A percentile compares a stretch with the other conserved stretches of the same genome.
Evolutionary conservation across 164 flowering plant genomes (phyloP).

Genomic region (Piper betle): DNA sequence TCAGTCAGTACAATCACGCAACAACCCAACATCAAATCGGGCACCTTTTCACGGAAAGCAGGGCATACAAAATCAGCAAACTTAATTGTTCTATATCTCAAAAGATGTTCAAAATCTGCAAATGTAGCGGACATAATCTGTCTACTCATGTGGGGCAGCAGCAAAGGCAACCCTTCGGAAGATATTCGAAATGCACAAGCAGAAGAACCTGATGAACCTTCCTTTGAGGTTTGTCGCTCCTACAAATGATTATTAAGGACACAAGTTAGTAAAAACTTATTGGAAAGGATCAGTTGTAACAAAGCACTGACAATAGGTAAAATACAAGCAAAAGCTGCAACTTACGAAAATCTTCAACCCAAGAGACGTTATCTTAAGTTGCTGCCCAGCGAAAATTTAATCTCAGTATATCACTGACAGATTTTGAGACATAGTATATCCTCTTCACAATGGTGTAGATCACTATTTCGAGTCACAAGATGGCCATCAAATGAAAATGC

Average conservation of each 20-base stretch:
- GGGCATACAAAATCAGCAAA: constrained; percentile 73
- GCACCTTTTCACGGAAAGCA: constrained; percentile 54
- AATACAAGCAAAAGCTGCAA: constrained; percentile 3
- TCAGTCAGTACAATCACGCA: constrained; percentile 54
- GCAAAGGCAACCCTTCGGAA: constrained; percentile 88
- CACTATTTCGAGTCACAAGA: constrained; percentile 70
- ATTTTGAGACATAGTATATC: constrained; percentile 73
- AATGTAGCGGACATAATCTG: constrained; percentile 53
- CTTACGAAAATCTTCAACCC: constrained; percentile 98
- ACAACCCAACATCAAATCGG: constrained; percentile 55
- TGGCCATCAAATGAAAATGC: constrained; percentile 66
- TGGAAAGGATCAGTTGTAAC: background rate
- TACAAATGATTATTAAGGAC: constrained; percentile 5
- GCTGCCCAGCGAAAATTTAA: constrained; percentile 77
- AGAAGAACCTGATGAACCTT: constrained; percentile 32
- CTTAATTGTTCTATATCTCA: constrained; percentile 62
- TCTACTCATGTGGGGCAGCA: constrained; percentile 81
- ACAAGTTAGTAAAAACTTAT: background rate
- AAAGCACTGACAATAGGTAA: background rate
- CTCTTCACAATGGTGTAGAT: constrained; percentile 65
- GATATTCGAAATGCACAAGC: constrained; percentile 80
- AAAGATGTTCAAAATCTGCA: constrained; percentile 74
- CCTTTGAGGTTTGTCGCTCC: constrained; percentile 83
- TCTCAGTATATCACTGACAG: constrained; percentile 65
- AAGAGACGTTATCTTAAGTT: constrained; percentile 80